phyloP scores from a whole-genome alignment of 768 basidiomycete genomes.

The Boletus rufocinnamomeus region DNA sequence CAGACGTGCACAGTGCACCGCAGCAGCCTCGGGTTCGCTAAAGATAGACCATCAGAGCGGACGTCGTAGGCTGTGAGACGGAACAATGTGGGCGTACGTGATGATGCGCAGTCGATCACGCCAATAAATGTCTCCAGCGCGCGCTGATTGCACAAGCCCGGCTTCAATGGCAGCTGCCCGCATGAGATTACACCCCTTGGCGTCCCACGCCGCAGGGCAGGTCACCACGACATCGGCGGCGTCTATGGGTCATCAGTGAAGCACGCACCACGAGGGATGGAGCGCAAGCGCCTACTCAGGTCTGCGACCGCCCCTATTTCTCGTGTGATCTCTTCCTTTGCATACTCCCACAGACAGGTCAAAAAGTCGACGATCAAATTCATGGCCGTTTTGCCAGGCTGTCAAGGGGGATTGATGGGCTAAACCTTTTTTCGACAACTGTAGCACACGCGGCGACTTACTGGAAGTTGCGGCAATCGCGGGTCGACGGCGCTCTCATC shows the following conservation, averaged over 20 bases:
- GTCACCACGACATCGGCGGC: constrained; percentile 84
- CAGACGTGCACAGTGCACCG: constrained; percentile 83
- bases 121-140: constrained; percentile 74
- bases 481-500: constrained; percentile 72
- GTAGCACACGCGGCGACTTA: constrained; percentile 38
- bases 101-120: constrained; percentile 82
- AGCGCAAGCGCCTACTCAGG: constrained; percentile 56
- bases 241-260: constrained; percentile 45
- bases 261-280: neutral
- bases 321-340: constrained; percentile 81
- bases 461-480: constrained; percentile 77
- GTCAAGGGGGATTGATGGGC: constrained; percentile 6
- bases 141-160: constrained; percentile 71
- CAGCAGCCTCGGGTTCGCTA: constrained; percentile 82
- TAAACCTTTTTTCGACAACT: neutral
- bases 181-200: constrained; percentile 83
- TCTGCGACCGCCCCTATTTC: constrained; percentile 87
- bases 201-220: constrained; percentile 92
- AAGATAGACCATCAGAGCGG: constrained; percentile 14
- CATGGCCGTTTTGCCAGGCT: constrained; percentile 75
- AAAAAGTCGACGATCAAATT: constrained; percentile 86
- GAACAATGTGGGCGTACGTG: constrained; percentile 45
- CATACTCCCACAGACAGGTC: constrained; percentile 82
- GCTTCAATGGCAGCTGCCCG: constrained; percentile 80
- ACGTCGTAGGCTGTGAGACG: neutral